These are phyloP conservation scores for Phytophthora podocarpi DNA, from an alignment of 352 stramenopile genomes.

Conservation along the genomic window DNA sequence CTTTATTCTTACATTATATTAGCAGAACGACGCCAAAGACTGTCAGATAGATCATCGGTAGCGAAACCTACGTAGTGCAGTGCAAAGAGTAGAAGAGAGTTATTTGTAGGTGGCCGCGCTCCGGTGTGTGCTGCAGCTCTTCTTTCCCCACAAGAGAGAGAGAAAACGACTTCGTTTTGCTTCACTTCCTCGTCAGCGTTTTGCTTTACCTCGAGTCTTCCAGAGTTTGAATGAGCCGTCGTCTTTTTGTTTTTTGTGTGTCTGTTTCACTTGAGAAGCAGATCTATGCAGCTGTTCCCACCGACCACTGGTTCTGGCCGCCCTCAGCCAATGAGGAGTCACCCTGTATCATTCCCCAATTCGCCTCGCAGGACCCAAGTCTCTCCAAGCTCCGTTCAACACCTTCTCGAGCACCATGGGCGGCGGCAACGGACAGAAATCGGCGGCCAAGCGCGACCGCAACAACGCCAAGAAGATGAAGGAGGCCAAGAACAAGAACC, in stretches of 20 bases:
- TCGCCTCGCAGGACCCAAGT: constrained; percentile 22
- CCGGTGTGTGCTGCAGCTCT: background rate
- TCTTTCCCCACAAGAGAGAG: constrained; percentile 11
- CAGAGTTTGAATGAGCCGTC: background rate
- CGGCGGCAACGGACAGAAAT: constrained; percentile 87
- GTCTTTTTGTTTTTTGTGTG: background rate
- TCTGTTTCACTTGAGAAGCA: no score
- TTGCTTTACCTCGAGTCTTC: background rate
- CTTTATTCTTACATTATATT: constrained; percentile 12
- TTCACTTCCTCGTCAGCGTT: background rate
- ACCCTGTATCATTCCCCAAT: constrained; percentile 24
- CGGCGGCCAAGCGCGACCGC: constrained; percentile 75
- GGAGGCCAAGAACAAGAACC: constrained; percentile 80
- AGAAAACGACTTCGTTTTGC: constrained; percentile 1
- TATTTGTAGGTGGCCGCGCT: background rate
- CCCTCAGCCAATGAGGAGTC: background rate
- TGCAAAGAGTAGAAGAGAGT: constrained; percentile 3
- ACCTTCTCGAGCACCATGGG: constrained; percentile 67
- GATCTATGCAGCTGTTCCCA: constrained; percentile 29
- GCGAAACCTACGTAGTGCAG: constrained; percentile 5
- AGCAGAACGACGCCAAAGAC: constrained; percentile 5
- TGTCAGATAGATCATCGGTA: constrained; percentile 12
- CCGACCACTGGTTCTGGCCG: constrained; percentile 12
- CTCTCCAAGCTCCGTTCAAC: no score
- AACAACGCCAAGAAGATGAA: constrained; percentile 90